Percentiles rank a stretch among this genome's conserved stretches.
Evolutionary conservation across 345 rosid genomes (phyloP).

Genomic region (Clausena lansium): DNA sequence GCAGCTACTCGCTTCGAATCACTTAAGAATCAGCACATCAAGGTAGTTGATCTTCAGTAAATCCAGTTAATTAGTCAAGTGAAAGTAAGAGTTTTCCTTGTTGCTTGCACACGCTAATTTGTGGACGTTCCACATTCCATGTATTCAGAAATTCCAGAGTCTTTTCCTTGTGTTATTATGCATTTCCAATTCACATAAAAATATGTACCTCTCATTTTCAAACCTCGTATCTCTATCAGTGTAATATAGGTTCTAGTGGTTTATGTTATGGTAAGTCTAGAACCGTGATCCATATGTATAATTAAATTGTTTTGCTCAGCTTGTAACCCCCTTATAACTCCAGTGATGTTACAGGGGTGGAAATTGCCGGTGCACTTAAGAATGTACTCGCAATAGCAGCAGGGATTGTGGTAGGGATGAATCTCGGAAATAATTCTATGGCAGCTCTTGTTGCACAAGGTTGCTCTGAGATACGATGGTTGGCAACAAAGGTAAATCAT

Average conservation of each 20-base stretch:
- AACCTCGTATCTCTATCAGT: neutral
- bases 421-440: conserved; percentile 95
- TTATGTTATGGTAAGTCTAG: conserved; percentile 1
- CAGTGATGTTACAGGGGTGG: conserved; percentile 98
- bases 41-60: conserved; percentile 44
- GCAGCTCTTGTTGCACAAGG: conserved; percentile 97
- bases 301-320: conserved; percentile 41
- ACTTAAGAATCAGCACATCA: conserved; percentile 84
- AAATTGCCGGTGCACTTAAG: conserved; percentile 94
- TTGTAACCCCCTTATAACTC: conserved; percentile 71
- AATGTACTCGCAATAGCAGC: conserved; percentile 95
- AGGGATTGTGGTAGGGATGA: conserved; percentile 92
- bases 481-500: conserved; percentile 74
- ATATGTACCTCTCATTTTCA: neutral
- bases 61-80: neutral
- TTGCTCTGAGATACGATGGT: conserved; percentile 93
- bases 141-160: conserved; percentile 2
- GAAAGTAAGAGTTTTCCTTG: neutral
- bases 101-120: neutral
- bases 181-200: neutral
- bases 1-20: conserved; percentile 81
- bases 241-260: conserved; percentile 3
- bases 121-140: neutral
- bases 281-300: neutral
- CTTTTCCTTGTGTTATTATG: neutral